Evolutionary conservation across 768 basidiomycete species (phyloP), one percentile per base, ranked within the genome.

Genomic region (Naganishia randhawae): DNA sequence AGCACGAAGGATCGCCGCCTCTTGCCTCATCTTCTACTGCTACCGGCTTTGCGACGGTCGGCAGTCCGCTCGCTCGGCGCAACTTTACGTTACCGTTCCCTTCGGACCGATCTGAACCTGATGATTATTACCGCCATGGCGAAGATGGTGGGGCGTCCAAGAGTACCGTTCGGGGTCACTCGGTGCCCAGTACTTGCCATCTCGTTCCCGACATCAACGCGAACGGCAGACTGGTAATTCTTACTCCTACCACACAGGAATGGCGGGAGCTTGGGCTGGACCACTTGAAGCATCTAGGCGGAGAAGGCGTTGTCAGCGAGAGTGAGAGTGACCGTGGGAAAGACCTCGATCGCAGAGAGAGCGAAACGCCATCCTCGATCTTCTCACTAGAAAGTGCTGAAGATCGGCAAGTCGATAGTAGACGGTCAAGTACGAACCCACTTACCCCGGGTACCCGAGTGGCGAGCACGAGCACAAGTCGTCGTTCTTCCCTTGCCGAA

Each of bases 241-340:
- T 79, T 19, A 79, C 78, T 7, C 78, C 78, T 9, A 79, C 78
- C 6, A 79, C 78, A 3, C 75, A 78, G 57, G 78, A 79, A 63
- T 79, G 78, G 78, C 72, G 72, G 31, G 78, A 77, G 45, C 50
- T 79, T 33, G 68, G 63, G 22, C 69, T 65, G 22, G 71, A 53
- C 39, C 61, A 57, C 29, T 57, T 63, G 22, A 48, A 57, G 51
- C 42, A 53, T 45, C 68, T 74, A 22, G 72, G 68, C 25, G 76
- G 70, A 5, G 71, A 68, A 69, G 51, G 63, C 0, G 35, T 52
- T 29, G 22, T 41, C 25, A 52, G 69, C 11, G 68, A 66, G 50
- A 54, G 45, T 37, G 69, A 67, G 32, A 69, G 67, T 39, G 71
- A 54, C 41, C 63, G 45, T 70, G 71, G 32, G 64, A 69, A 29